Evolutionary conservation across 2,329 filamentous ascomycete genomes (phyloP).

Genomic region (Aureobasidium sp.): DNA sequence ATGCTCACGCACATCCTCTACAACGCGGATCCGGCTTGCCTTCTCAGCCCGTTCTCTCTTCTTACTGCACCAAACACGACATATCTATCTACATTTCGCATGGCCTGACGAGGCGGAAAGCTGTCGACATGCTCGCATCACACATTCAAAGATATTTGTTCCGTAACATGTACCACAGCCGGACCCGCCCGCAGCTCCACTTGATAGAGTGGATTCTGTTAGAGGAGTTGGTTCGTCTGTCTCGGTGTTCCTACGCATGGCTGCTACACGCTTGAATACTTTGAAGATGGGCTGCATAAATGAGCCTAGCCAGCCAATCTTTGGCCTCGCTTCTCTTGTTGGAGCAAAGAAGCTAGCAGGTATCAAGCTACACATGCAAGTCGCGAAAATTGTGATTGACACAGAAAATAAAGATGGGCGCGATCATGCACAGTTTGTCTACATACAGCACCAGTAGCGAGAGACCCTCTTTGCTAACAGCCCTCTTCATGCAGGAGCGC

Average conservation of each 20-base stretch:
- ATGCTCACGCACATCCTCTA: neutral
- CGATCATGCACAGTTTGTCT: neutral
- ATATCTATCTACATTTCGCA: neutral
- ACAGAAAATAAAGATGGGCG: neutral
- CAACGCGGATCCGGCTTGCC: neutral
- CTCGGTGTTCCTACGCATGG: neutral
- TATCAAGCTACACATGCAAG: constrained; percentile 1
- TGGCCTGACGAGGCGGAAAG: neutral
- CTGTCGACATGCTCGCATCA: neutral
- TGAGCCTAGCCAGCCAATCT: neutral
- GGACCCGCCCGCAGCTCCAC: neutral
- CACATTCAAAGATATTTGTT: neutral
- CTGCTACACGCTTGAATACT: neutral
- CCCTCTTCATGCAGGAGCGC: neutral
- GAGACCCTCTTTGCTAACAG: neutral
- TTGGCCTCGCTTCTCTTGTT: neutral
- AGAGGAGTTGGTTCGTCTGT: neutral
- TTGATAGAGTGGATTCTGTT: neutral
- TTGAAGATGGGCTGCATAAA: neutral
- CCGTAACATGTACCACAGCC: neutral
- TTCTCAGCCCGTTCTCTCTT: neutral
- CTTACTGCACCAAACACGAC: neutral
- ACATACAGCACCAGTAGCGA: neutral
- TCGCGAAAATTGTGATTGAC: constrained; percentile 2
- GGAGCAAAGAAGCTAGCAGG: neutral